Evolutionary conservation across 352 stramenopile genomes (phyloP).

Genomic region (Peronospora destructor): DNA sequence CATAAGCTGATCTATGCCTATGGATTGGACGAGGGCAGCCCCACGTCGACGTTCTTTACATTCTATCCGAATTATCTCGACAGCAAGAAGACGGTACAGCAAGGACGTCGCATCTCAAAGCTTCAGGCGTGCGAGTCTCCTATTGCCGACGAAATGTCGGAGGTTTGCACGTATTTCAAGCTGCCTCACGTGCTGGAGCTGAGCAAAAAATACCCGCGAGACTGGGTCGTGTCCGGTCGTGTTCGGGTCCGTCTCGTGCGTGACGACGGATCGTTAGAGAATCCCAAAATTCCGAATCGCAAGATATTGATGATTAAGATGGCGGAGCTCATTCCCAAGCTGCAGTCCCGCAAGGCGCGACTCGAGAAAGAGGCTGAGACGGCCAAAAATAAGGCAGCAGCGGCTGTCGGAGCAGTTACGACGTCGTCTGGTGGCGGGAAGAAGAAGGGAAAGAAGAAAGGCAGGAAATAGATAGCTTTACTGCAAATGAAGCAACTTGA

Average conservation of each 20-base stretch:
- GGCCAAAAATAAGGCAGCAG: constrained; percentile 38
- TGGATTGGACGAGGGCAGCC: constrained; percentile 47
- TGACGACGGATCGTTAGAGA: constrained; percentile 52
- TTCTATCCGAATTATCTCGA: constrained; percentile 88
- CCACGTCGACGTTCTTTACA: constrained; percentile 54
- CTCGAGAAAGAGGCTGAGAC: constrained; percentile 67
- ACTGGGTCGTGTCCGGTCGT: constrained; percentile 65
- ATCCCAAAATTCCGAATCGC: constrained; percentile 60
- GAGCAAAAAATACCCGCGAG: constrained; percentile 75
- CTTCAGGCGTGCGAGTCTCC: constrained; percentile 57
- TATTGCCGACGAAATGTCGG: constrained; percentile 74
- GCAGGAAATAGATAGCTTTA: constrained; percentile 55
- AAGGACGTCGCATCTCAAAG: constrained; percentile 70
- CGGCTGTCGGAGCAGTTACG: constrained; percentile 22
- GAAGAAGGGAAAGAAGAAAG: constrained; percentile 87
- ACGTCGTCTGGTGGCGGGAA: constrained; percentile 43
- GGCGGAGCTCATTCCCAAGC: constrained; percentile 79
- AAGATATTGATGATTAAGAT: constrained; percentile 84
- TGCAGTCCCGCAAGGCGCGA: constrained; percentile 71
- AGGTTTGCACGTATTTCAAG: constrained; percentile 77
- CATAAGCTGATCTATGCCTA: constrained; percentile 68
- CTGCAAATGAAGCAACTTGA: background rate
- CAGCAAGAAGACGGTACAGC: constrained; percentile 69
- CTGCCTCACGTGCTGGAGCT: constrained; percentile 77
- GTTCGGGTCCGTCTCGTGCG: constrained; percentile 65